A percentile compares a stretch with the other conserved stretches of the same genome.
phyloP scores from a whole-genome alignment of 2,329 filamentous ascomycete genomes.

The Xylaria sp. region DNA sequence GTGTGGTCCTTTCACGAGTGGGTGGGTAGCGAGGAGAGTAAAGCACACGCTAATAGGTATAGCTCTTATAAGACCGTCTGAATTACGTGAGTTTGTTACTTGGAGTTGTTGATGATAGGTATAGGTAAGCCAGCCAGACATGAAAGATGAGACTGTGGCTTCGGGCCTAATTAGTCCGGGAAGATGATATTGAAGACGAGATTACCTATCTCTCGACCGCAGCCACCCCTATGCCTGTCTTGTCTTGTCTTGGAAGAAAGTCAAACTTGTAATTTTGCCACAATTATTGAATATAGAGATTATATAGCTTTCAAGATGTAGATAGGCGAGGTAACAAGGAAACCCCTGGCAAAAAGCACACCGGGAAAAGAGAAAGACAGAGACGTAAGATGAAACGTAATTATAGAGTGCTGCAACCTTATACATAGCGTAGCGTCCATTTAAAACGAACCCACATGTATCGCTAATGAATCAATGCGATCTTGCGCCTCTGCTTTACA shows the following conservation, averaged over 20 bases:
- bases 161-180: conserved; percentile 13
- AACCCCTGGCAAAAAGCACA: not conserved
- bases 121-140: conserved; percentile 10
- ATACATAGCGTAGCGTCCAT: conserved; percentile 4
- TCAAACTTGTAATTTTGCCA: not conserved
- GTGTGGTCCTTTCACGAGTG: conserved; percentile 27
- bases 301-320: conserved; percentile 6
- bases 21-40: conserved; percentile 25
- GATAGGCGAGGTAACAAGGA: conserved; percentile 6
- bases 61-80: not conserved
- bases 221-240: not conserved
- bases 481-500: not conserved
- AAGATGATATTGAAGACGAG: not conserved
- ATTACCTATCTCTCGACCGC: conserved; percentile 2
- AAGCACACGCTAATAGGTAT: not conserved
- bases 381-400: conserved; percentile 12
- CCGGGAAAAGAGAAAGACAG: not conserved
- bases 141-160: conserved; percentile 3
- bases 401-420: conserved; percentile 6
- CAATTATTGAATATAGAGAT: conserved; percentile 5
- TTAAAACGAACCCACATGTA: conserved; percentile 3
- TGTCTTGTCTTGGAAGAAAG: not conserved
- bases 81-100: conserved; percentile 30
- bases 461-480: conserved; percentile 12
- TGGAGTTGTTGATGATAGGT: not conserved